A percentile compares a stretch with the other conserved stretches of the same genome.
phyloP scores from a whole-genome alignment of 768 basidiomycete species.

The Serendipita sp. region DNA sequence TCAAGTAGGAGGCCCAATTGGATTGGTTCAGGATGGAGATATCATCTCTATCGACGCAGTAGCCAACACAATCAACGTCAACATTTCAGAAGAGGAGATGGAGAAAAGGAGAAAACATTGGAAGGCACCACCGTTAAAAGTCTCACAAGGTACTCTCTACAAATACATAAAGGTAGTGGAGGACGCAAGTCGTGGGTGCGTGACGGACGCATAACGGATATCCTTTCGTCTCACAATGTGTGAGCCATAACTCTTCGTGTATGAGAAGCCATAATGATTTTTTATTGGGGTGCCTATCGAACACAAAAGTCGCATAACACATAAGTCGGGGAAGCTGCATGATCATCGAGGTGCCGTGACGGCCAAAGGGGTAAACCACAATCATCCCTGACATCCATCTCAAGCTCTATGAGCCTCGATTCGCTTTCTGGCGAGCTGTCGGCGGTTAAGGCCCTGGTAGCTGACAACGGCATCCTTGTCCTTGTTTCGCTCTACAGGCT shows the following conservation, averaged over 20 bases:
- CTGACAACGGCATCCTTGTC: conserved; percentile 49
- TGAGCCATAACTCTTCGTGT: background rate
- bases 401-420: conserved; percentile 60
- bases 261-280: background rate
- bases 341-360: background rate
- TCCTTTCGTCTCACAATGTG: background rate
- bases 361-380: background rate
- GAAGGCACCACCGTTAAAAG: conserved; percentile 78
- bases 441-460: conserved; percentile 53
- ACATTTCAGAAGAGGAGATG: conserved; percentile 67
- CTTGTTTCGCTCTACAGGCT: conserved; percentile 83
- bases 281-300: background rate
- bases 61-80: conserved; percentile 65
- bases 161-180: conserved; percentile 80
- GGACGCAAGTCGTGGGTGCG: conserved; percentile 86
- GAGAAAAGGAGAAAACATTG: conserved; percentile 53
- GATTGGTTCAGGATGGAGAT: conserved; percentile 78
- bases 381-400: background rate
- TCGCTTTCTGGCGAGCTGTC: conserved; percentile 74
- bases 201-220: conserved; percentile 56
- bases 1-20: conserved; percentile 86
- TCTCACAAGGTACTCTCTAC: conserved; percentile 63
- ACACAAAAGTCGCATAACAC: background rate
- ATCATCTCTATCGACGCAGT: conserved; percentile 77
- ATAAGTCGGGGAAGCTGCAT: background rate